Conservation (phyloP, 345 rosid species). For the Pistacia vera region DNA sequence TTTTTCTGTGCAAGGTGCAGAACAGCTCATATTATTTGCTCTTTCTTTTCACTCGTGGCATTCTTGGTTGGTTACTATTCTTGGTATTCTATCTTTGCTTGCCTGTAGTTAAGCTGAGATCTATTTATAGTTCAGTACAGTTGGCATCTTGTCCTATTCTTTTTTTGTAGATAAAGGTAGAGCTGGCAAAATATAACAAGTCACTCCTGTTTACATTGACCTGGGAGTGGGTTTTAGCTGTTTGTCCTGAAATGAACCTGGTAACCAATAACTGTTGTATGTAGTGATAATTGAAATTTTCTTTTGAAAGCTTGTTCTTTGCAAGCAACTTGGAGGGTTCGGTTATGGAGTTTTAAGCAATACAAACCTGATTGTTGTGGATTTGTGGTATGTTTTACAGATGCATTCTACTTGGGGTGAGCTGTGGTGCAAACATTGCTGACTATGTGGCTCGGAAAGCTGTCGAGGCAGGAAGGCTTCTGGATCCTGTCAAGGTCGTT, state of each 20-base stretch:
- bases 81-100: neutral
- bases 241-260: neutral
- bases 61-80: neutral
- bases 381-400: slow-evolving; percentile 41
- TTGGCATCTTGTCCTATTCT: neutral
- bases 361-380: neutral
- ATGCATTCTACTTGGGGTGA: slow-evolving; percentile 90
- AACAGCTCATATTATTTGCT: neutral
- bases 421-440: slow-evolving; percentile 91
- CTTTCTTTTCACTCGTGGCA: neutral
- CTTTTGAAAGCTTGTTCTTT: neutral
- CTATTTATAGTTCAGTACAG: neutral
- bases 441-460: slow-evolving; percentile 79
- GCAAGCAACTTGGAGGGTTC: slow-evolving; percentile 1
- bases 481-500: slow-evolving; percentile 88
- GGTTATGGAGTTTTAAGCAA: neutral
- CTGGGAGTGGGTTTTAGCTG: neutral
- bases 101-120: slow-evolving; percentile 8
- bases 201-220: neutral
- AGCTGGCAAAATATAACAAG: slow-evolving; percentile 5
- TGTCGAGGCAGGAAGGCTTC: slow-evolving; percentile 64
- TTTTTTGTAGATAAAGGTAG: slow-evolving; percentile 5
- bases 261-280: neutral
- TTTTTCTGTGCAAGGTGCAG: neutral
- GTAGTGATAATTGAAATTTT: neutral